A percentile compares a stretch with the other conserved stretches of the same genome.
These are phyloP conservation scores for Phytophthora vignae DNA, from an alignment of 352 stramenopile genomes.

Conservation along the genomic window DNA sequence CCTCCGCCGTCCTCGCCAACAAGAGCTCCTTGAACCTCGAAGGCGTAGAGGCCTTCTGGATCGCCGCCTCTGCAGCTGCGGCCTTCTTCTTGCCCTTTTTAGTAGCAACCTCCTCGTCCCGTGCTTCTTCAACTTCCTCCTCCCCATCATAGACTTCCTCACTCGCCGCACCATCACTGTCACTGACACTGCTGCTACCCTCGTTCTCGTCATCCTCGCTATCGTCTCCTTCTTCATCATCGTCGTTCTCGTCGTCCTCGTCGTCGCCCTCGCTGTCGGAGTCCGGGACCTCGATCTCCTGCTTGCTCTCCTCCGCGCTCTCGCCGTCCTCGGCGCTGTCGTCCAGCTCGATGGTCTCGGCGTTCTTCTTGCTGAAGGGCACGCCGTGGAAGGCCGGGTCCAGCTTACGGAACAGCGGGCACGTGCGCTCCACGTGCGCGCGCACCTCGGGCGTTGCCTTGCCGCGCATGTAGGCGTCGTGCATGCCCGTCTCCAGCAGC, in stretches of 20 bases:
- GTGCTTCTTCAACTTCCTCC: not conserved
- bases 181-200: not conserved
- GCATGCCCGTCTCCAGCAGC: constrained; percentile 49
- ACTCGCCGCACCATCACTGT: not conserved
- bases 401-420: constrained; percentile 35
- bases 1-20: not conserved
- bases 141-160: constrained; percentile 1
- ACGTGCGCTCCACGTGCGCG: constrained; percentile 37
- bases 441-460: constrained; percentile 41
- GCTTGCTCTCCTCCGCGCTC: not conserved
- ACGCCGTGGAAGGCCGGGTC: constrained; percentile 39
- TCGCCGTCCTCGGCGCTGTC: constrained; percentile 25
- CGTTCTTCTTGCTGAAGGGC: constrained; percentile 29
- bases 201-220: not conserved
- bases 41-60: constrained; percentile 1
- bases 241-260: not conserved
- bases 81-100: too few relatives aligned
- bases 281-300: not conserved
- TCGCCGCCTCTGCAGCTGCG: not conserved
- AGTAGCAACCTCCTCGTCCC: not conserved
- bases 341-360: constrained; percentile 34
- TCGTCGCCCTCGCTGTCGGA: not conserved
- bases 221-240: not conserved
- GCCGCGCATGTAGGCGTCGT: constrained; percentile 34
- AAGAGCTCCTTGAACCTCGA: not conserved